A percentile compares a stretch with the other conserved stretches of the same genome.
These are phyloP conservation scores for Chimonanthus praecox DNA, from an alignment of 164 flowering plant genomes.

Conservation along the genomic window DNA sequence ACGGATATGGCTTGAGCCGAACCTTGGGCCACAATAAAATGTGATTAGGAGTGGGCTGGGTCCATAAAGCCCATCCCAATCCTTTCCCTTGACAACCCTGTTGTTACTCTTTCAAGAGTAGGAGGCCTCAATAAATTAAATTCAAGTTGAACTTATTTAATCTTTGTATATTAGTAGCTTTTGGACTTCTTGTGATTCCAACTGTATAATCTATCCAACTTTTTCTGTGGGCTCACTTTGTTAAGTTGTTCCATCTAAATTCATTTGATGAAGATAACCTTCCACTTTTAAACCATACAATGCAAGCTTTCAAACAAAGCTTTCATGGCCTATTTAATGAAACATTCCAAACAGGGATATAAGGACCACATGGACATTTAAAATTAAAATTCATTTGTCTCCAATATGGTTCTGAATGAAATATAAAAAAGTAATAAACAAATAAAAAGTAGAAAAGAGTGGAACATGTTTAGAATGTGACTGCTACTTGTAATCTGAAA, in stretches of 20 bases:
- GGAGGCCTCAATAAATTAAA: not conserved
- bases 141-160: not conserved
- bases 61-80: not conserved
- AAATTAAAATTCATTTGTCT: too few species aligned
- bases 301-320: not conserved
- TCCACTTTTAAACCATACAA: too few species aligned
- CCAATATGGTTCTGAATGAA: too few species aligned
- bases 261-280: not conserved
- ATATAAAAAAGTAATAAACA: too few species aligned
- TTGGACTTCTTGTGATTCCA: not conserved
- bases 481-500: too few species aligned
- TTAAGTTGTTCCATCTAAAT: not conserved
- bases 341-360: not conserved
- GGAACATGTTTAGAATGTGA: too few species aligned
- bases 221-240: not conserved
- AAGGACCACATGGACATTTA: too few species aligned
- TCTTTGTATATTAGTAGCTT: not conserved
- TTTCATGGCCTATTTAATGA: not conserved
- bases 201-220: too few species aligned
- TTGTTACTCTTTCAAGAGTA: not conserved
- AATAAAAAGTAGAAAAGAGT: too few species aligned
- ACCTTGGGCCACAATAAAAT: too few species aligned
- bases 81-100: not conserved
- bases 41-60: not conserved
- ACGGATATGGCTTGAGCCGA: too few species aligned